A percentile compares a stretch with the other conserved stretches of the same genome.
phyloP scores from a whole-genome alignment of 257 asterid species.

The Penstemon davidsonii region DNA sequence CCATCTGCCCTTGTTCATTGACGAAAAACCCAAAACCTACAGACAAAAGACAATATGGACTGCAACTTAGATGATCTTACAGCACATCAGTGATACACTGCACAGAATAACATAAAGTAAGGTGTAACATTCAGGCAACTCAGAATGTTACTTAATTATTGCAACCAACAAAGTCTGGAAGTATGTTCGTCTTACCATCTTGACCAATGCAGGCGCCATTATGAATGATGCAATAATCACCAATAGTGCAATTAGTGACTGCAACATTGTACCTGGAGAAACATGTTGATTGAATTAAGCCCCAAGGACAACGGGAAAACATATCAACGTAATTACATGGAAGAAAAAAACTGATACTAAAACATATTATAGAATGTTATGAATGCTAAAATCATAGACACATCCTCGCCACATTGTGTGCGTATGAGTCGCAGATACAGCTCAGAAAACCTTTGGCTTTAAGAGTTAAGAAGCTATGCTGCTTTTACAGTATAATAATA shows the following conservation, averaged over 20 bases:
- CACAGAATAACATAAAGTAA: not conserved
- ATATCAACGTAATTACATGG: not conserved
- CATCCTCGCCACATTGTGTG: too few species aligned
- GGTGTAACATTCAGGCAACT: not conserved
- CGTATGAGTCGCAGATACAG: too few species aligned
- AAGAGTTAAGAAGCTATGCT: too few species aligned
- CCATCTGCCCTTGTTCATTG: constrained; percentile 70
- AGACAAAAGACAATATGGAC: constrained; percentile 16
- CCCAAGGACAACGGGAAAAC: not conserved
- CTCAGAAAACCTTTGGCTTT: too few species aligned
- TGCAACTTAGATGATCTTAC: constrained; percentile 10
- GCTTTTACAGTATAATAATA: too few species aligned
- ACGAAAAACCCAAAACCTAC: constrained; percentile 85
- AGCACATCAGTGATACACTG: constrained; percentile 13
- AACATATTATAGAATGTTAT: too few species aligned
- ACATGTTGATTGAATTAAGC: constrained; percentile 17
- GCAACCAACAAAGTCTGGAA: constrained; percentile 15
- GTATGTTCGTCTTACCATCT: constrained; percentile 60
- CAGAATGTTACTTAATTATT: not conserved
- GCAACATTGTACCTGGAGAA: constrained; percentile 70
- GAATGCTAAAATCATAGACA: too few species aligned
- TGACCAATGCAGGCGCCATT: constrained; percentile 93
- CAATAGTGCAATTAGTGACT: constrained; percentile 73
- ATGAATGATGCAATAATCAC: constrained; percentile 72
- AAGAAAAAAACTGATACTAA: too few species aligned